phyloP scores from a whole-genome alignment of 2,329 filamentous ascomycete species.

The Phyllosticta citriasiana region DNA sequence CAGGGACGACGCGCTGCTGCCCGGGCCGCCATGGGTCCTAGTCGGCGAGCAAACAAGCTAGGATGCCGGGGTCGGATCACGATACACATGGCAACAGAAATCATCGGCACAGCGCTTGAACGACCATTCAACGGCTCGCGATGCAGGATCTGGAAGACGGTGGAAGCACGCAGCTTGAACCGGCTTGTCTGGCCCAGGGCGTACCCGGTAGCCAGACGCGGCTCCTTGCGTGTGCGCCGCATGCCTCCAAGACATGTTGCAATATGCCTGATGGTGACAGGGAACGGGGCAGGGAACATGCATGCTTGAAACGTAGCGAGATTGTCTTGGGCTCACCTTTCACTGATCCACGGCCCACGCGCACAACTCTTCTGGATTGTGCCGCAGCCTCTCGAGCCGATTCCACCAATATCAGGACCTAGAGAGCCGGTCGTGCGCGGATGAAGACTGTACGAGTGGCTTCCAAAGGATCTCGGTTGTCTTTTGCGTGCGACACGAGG shows the following conservation, averaged over 20 bases:
- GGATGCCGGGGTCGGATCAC: not conserved
- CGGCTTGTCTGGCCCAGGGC: constrained; percentile 6
- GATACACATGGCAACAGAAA: not conserved
- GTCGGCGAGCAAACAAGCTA: not conserved
- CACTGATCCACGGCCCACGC: constrained; percentile 5
- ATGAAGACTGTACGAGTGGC: constrained; percentile 7
- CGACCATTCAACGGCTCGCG: constrained; percentile 6
- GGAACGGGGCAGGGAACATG: constrained; percentile 4
- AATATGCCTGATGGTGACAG: constrained; percentile 1
- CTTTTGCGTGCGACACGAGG: constrained; percentile 2
- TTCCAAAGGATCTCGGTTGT: constrained; percentile 2
- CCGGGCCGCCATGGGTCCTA: not conserved
- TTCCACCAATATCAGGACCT: constrained; percentile 3
- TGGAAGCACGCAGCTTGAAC: constrained; percentile 10
- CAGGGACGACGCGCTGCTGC: not conserved
- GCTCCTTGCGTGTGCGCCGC: constrained; percentile 8
- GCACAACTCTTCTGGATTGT: constrained; percentile 3
- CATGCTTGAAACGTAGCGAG: constrained; percentile 10
- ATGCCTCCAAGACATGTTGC: constrained; percentile 11
- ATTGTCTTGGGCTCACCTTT: constrained; percentile 10
- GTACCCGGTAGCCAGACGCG: constrained; percentile 5
- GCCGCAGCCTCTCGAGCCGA: constrained; percentile 3
- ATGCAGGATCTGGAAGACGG: constrained; percentile 3
- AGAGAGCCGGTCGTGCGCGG: constrained; percentile 3
- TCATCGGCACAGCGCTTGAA: not conserved